Evolutionary conservation across 768 basidiomycete species (phyloP).

Genomic region (Leccinum incarnatum): DNA sequence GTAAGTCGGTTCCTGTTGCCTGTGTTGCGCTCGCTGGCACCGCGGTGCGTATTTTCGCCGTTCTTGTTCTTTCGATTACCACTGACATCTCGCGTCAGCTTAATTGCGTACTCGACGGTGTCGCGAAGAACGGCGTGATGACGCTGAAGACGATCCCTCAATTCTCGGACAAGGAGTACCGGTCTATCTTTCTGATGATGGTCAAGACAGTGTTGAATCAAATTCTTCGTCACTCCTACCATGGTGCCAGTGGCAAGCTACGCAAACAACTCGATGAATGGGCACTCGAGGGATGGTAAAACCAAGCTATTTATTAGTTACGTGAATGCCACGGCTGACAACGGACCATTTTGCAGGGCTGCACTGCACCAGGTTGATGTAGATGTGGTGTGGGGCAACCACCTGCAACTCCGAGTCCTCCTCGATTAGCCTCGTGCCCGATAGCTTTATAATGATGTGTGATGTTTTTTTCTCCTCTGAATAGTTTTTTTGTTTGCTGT

Average conservation of each 20-base stretch:
- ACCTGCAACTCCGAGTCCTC: not conserved
- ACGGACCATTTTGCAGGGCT: too few species aligned
- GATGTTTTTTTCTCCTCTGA: too few species aligned
- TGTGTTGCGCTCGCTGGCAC: too few species aligned
- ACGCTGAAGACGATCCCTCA: not conserved
- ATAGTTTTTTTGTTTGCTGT: too few species aligned
- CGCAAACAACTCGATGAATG: too few species aligned
- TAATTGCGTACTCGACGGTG: not conserved
- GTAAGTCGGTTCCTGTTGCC: too few species aligned
- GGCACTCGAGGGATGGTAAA: too few species aligned
- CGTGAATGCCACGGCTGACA: too few species aligned
- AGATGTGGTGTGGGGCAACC: not conserved
- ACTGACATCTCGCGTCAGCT: not conserved
- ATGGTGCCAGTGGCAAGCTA: not conserved
- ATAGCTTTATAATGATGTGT: too few species aligned
- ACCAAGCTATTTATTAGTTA: too few species aligned
- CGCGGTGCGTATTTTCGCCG: too few species aligned
- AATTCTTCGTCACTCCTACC: not conserved
- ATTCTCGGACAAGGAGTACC: not conserved
- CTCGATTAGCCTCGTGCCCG: not conserved
- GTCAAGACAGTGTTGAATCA: not conserved
- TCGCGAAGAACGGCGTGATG: not conserved
- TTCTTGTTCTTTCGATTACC: too few species aligned
- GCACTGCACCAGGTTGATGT: not conserved
- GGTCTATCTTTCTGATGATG: not conserved